Evolutionary conservation across 1,284 basidiomycete genomes (phyloP).

Genomic region (Cryptococcus floricola): DNA sequence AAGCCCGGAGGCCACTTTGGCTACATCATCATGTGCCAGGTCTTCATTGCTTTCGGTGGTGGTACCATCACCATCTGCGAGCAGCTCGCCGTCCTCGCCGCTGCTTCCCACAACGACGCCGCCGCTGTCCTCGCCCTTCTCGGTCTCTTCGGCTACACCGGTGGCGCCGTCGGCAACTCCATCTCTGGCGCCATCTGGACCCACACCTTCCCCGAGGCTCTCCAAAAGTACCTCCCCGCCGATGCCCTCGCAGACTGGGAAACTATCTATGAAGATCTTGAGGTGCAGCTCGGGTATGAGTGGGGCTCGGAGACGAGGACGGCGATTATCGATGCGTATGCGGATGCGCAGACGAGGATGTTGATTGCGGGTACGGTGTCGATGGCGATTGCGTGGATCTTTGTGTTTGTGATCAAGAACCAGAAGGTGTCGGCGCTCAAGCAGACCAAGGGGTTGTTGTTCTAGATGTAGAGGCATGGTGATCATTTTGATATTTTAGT

Average conservation of each 20-base stretch:
- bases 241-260: constrained; percentile 33
- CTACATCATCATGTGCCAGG: constrained; percentile 40
- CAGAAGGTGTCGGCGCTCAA: constrained; percentile 34
- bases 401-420: constrained; percentile 34
- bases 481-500: neutral
- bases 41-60: constrained; percentile 49
- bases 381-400: constrained; percentile 27
- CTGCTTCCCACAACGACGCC: constrained; percentile 47
- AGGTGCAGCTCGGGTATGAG: constrained; percentile 32
- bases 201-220: constrained; percentile 38
- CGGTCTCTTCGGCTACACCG: constrained; percentile 44
- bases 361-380: constrained; percentile 38
- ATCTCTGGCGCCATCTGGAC: constrained; percentile 52
- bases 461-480: constrained; percentile 14
- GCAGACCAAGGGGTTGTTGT: constrained; percentile 40
- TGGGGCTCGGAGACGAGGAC: constrained; percentile 26
- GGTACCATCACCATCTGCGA: constrained; percentile 46
- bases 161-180: constrained; percentile 41
- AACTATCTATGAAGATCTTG: constrained; percentile 32
- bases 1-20: constrained; percentile 27
- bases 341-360: constrained; percentile 35
- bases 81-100: constrained; percentile 48
- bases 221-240: constrained; percentile 34
- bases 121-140: constrained; percentile 46
- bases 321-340: constrained; percentile 37